Conservation (phyloP, 768 basidiomycete species). For the Leccinum disarticulatum region DNA sequence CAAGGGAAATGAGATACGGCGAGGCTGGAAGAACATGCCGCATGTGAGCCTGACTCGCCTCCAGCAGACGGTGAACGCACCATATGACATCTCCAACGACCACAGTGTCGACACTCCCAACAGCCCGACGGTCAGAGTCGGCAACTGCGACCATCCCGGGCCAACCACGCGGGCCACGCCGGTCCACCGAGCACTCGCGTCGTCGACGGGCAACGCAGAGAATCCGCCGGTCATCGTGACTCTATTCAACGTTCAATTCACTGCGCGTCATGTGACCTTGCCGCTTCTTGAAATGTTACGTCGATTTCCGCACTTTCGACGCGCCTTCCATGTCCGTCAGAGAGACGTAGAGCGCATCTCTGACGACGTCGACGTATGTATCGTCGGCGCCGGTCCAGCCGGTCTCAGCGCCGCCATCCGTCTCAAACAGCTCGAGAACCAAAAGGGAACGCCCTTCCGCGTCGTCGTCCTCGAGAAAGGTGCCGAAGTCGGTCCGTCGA, state of each 20-base stretch:
- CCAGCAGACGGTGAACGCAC: slow-evolving; percentile 25
- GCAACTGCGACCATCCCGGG: slow-evolving; percentile 65
- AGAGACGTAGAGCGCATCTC: slow-evolving; percentile 71
- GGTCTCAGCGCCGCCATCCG: slow-evolving; percentile 95
- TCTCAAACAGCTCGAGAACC: slow-evolving; percentile 86
- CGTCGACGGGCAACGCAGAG: slow-evolving; percentile 42
- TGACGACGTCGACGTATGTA: slow-evolving; percentile 95
- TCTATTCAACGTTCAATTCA: not conserved
- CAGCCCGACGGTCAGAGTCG: slow-evolving; percentile 73
- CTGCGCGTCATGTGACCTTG: not conserved
- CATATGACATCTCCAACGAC: slow-evolving; percentile 95
- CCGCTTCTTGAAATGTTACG: not conserved
- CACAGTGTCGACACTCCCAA: slow-evolving; percentile 88
- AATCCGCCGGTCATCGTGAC: slow-evolving; percentile 45
- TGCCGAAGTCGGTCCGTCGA: slow-evolving; percentile 76
- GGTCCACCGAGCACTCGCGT: slow-evolving; percentile 39
- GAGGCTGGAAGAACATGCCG: slow-evolving; percentile 45
- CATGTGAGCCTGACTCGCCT: not conserved
- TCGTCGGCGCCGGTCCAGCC: slow-evolving; percentile 94
- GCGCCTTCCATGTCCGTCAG: slow-evolving; percentile 19
- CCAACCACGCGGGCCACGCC: slow-evolving; percentile 51
- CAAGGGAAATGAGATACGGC: slow-evolving; percentile 87
- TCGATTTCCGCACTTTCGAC: slow-evolving; percentile 1
- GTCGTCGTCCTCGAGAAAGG: slow-evolving; percentile 98
- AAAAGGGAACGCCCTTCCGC: slow-evolving; percentile 58